phyloP scores from a whole-genome alignment of 192 early-diverging fungal species.

The Backusella australiensis region DNA sequence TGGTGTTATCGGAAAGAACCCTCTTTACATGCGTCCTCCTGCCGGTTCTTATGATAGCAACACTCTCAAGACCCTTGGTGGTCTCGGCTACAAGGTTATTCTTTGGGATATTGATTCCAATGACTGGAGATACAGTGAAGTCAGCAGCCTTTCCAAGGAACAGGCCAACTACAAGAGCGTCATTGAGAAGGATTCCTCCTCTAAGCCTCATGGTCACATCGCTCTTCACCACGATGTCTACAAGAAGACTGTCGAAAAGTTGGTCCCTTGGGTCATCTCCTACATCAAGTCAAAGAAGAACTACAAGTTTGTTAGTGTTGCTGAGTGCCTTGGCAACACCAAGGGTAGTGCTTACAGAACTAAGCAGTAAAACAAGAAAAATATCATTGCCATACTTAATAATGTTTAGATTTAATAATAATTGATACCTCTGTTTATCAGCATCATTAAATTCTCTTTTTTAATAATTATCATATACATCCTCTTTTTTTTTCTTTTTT shows the following conservation, averaged over 20 bases:
- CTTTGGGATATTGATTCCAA: constrained; percentile 46
- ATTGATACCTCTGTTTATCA: not conserved
- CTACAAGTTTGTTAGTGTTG: constrained; percentile 50
- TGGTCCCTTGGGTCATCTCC: constrained; percentile 42
- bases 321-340: constrained; percentile 37
- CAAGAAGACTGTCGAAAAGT: constrained; percentile 31
- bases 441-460: not conserved
- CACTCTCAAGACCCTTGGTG: constrained; percentile 29
- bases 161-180: constrained; percentile 16
- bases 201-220: constrained; percentile 5
- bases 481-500: not conserved
- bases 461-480: not conserved
- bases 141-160: constrained; percentile 12
- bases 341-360: constrained; percentile 14
- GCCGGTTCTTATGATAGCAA: constrained; percentile 37
- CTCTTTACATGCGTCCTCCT: constrained; percentile 49
- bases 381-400: not conserved
- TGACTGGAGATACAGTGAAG: constrained; percentile 30
- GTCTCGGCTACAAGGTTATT: constrained; percentile 41
- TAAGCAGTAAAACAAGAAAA: constrained; percentile 4
- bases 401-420: not conserved
- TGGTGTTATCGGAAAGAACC: constrained; percentile 18
- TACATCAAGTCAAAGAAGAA: constrained; percentile 29
- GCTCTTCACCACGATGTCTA: constrained; percentile 21
- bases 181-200: constrained; percentile 9